phyloP scores from a whole-genome alignment of 441 rosid genomes.

The Erodium texanum region DNA sequence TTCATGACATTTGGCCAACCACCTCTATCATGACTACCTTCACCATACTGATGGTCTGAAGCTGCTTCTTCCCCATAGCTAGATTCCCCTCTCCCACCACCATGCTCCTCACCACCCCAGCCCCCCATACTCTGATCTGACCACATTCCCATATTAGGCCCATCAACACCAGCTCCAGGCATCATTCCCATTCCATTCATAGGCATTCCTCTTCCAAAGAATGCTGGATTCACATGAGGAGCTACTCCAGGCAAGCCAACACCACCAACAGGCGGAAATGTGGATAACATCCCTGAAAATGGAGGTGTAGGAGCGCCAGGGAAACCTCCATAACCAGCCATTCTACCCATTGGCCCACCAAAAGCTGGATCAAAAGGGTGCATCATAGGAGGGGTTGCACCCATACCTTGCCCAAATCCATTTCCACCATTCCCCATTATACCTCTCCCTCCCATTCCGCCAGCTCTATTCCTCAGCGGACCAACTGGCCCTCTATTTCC shows the following conservation, averaged over 20 bases:
- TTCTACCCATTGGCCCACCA: slow-evolving; percentile 68
- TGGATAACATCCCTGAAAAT: slow-evolving; percentile 51
- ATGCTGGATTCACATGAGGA: slow-evolving; percentile 86
- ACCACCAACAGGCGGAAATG: slow-evolving; percentile 59
- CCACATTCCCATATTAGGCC: slow-evolving; percentile 80
- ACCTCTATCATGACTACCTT: slow-evolving; percentile 56
- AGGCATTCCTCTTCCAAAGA: slow-evolving; percentile 72
- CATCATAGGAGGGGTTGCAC: slow-evolving; percentile 52
- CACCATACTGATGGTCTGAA: slow-evolving; percentile 75
- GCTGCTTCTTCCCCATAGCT: slow-evolving; percentile 85
- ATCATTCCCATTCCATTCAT: slow-evolving; percentile 81
- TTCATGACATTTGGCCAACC: slow-evolving; percentile 43
- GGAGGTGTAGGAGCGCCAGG: slow-evolving; percentile 66
- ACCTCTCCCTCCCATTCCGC: slow-evolving; percentile 63
- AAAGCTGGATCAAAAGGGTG: slow-evolving; percentile 79
- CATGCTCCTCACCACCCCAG: slow-evolving; percentile 62
- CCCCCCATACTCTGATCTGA: slow-evolving; percentile 65
- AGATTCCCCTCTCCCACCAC: slow-evolving; percentile 71
- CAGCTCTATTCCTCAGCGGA: slow-evolving; percentile 62
- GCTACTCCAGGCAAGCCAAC: slow-evolving; percentile 70
- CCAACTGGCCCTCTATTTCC: slow-evolving; percentile 67
- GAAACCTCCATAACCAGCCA: slow-evolving; percentile 67
- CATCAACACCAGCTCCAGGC: slow-evolving; percentile 57
- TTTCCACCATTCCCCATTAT: slow-evolving; percentile 68
- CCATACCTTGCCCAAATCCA: slow-evolving; percentile 68